Conservation (phyloP, 106 monocot species). For the Triglochin maritima region DNA sequence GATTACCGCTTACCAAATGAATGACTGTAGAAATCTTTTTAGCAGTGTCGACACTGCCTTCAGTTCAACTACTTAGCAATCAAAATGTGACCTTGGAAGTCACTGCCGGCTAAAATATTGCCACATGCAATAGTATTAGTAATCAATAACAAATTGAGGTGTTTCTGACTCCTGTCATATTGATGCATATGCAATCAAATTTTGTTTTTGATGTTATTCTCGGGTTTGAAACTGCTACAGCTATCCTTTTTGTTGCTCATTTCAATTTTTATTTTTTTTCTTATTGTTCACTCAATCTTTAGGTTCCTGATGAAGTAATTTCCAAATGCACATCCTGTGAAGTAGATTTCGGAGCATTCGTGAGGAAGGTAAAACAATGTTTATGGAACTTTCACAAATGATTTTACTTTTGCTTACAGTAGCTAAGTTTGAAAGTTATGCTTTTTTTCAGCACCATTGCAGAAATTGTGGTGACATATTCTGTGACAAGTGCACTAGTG, state of each 20-base stretch:
- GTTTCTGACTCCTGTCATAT: background rate
- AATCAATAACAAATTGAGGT: background rate
- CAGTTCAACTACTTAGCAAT: background rate
- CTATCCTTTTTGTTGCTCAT: background rate
- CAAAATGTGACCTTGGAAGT: background rate
- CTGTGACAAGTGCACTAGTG: conserved; percentile 92
- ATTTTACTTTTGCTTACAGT: too few species aligned
- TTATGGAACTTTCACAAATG: too few species aligned
- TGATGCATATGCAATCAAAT: background rate
- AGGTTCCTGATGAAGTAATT: conserved; percentile 95
- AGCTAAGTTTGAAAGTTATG: too few species aligned
- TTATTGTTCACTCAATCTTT: background rate
- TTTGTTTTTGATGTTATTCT: background rate
- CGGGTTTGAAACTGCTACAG: background rate
- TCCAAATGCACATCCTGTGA: conserved; percentile 72
- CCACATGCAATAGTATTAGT: background rate
- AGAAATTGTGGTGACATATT: conserved; percentile 96
- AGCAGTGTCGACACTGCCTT: too few species aligned
- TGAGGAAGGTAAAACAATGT: conserved; percentile 43
- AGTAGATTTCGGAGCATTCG: conserved; percentile 66
- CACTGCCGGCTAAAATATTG: background rate
- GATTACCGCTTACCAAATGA: too few species aligned
- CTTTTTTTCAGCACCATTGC: conserved; percentile 70
- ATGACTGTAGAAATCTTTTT: too few species aligned
- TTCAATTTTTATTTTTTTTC: background rate